Evolutionary conservation across 768 basidiomycete genomes (phyloP), one percentile per base, ranked within the genome.

Genomic region (Rhizopogon salebrosus): DNA sequence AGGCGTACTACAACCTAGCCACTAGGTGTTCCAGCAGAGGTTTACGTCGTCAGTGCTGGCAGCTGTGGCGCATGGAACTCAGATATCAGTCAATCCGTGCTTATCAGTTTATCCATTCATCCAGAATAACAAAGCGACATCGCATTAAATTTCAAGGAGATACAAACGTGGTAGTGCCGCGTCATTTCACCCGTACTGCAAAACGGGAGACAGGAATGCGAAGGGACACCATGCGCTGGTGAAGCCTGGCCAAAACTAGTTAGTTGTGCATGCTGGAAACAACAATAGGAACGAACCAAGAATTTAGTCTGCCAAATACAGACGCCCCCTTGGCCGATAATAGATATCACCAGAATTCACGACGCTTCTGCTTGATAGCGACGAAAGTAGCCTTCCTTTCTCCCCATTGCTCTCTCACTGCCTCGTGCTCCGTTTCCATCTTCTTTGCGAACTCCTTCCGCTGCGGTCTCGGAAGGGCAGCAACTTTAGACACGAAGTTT

Each of bases 321-420:
- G n/a, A n/a, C n/a, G n/a, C 3, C 29, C 7, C 29, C 43, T 20
- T 10, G 6, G 23, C 14, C 7, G 14, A n/a, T 13, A 60, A 73
- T 75, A 92, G 14, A n/a, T 13, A 60, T 73, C 75, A 92, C 90
- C 90, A 92, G 62, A 85, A 76, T 64, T 82, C 78, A 58, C 79
- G 80, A 57, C 89, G 77, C 68, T 84, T 88, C 63, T 74, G 74
- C 59, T 77, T 70, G 46, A 91, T 81, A n/a, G 84, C 84, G 65
- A 74, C 75, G 4, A 79, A 73, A 51, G 84, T 71, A 39, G 75
- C 60, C 67, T 84, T 84, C 63, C 78, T 77, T 69, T 90, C 85
- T 22, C 87, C 84, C 90, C 91, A 92, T 55, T 73, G 72, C 24
- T 71, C 78, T 56, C 80, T 74, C 27, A 70, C 64, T 49, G 64